phyloP scores from a whole-genome alignment of 1,284 basidiomycete genomes.

The Malassezia caprae region DNA sequence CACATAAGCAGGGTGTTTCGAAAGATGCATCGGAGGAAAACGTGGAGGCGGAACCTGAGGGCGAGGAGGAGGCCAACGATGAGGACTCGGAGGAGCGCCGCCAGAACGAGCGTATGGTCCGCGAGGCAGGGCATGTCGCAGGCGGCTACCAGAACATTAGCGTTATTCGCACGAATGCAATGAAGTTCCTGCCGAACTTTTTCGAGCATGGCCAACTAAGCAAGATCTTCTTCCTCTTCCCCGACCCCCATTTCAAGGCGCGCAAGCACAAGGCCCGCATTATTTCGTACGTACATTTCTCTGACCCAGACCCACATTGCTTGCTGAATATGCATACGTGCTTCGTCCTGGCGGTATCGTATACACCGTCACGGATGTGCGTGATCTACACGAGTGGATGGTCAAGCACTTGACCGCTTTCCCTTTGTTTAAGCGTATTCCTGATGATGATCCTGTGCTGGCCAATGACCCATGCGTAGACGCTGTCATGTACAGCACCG shows the following conservation, averaged over 20 bases:
- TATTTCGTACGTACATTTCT: conserved; percentile 57
- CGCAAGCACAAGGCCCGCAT: conserved; percentile 95
- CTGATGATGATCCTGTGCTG: conserved; percentile 55
- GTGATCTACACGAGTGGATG: conserved; percentile 94
- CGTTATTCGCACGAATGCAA: conserved; percentile 87
- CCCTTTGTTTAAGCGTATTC: conserved; percentile 73
- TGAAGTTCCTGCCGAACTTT: conserved; percentile 98
- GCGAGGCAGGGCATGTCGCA: conserved; percentile 45
- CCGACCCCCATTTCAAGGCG: conserved; percentile 96
- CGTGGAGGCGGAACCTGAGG: background rate
- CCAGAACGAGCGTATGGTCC: conserved; percentile 27
- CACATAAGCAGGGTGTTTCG: conserved; percentile 41
- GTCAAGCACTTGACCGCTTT: conserved; percentile 70
- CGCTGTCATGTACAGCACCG: conserved; percentile 53
- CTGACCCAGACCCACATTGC: conserved; percentile 59
- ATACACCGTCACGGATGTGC: conserved; percentile 96
- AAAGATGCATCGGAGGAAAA: background rate
- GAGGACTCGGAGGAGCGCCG: conserved; percentile 42
- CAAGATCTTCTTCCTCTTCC: conserved; percentile 95
- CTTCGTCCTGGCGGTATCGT: conserved; percentile 81
- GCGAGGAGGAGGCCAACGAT: background rate
- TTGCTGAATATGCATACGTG: conserved; percentile 84
- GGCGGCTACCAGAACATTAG: conserved; percentile 76
- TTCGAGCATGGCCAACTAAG: conserved; percentile 68
- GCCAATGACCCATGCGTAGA: conserved; percentile 52